A percentile compares a stretch with the other conserved stretches of the same genome.
Evolutionary conservation across 768 basidiomycete species (phyloP).

Genomic region (Boletus fagicola): DNA sequence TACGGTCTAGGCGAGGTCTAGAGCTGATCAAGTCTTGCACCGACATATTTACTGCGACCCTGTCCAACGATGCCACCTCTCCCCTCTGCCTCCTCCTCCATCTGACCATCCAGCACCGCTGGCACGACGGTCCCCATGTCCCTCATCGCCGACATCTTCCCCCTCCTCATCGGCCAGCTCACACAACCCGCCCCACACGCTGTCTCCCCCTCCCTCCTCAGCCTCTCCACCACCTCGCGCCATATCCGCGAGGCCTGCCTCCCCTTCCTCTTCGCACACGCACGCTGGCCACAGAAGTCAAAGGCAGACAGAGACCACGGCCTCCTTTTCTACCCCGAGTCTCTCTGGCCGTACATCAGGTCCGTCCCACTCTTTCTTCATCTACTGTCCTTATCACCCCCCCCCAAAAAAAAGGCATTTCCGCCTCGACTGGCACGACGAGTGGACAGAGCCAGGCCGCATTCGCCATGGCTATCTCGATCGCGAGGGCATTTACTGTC

Average conservation of each 20-base stretch:
- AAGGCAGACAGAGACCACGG: conserved; percentile 24
- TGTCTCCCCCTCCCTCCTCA: conserved; percentile 20
- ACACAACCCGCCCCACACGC: not conserved
- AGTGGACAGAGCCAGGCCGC: conserved; percentile 37
- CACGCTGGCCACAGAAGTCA: conserved; percentile 33
- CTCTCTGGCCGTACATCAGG: conserved; percentile 33
- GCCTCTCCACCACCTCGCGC: conserved; percentile 24
- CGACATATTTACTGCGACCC: conserved; percentile 18
- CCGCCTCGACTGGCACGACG: conserved; percentile 35
- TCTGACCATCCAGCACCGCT: not conserved
- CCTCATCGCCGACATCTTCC: conserved; percentile 35
- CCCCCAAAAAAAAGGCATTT: conserved; percentile 31
- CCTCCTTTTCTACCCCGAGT: conserved; percentile 32
- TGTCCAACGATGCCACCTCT: conserved; percentile 7
- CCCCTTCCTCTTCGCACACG: conserved; percentile 33
- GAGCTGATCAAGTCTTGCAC: conserved; percentile 13
- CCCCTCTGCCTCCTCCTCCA: conserved; percentile 11
- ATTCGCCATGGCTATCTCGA: conserved; percentile 33
- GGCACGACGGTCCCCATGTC: conserved; percentile 19
- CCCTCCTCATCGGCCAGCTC: conserved; percentile 33
- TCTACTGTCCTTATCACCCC: not conserved
- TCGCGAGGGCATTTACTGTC: conserved; percentile 33
- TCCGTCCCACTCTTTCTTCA: not conserved
- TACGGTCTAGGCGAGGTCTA: conserved; percentile 26
- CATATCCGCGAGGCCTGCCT: conserved; percentile 31